Evolutionary conservation across 805 yeast species (phyloP).

Genomic region (Alloascoidea africana): DNA sequence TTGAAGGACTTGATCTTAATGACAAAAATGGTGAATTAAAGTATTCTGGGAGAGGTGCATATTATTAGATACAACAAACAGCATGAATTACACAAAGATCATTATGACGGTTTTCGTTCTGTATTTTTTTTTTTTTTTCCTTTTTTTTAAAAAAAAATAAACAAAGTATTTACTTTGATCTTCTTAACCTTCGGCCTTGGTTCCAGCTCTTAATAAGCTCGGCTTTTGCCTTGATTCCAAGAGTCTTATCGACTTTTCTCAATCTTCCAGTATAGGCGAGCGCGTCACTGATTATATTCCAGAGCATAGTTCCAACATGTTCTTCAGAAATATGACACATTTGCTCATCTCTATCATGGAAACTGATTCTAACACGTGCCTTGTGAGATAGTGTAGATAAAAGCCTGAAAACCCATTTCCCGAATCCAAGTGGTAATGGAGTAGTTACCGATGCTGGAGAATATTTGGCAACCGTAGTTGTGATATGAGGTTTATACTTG

Average conservation of each 20-base stretch:
- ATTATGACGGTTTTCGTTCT: too few species aligned
- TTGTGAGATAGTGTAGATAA: constrained; percentile 3
- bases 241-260: not conserved
- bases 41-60: not conserved
- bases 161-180: too few species aligned
- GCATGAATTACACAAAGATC: too few species aligned
- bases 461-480: constrained; percentile 17
- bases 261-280: constrained; percentile 1
- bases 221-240: not conserved
- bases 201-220: not conserved
- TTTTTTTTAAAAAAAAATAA: too few species aligned
- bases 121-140: too few species aligned
- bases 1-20: not conserved
- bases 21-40: not conserved
- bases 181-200: too few species aligned
- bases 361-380: not conserved
- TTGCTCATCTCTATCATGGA: not conserved
- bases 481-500: constrained; percentile 9
- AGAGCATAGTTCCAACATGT: not conserved
- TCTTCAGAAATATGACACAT: not conserved
- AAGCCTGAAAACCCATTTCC: constrained; percentile 13
- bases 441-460: constrained; percentile 17
- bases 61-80: too few species aligned
- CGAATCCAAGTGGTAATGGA: constrained; percentile 17
- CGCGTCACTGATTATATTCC: not conserved